Base-by-base conservation (phyloP, 1,139 yeast species). In the Candida albicans region DNA sequence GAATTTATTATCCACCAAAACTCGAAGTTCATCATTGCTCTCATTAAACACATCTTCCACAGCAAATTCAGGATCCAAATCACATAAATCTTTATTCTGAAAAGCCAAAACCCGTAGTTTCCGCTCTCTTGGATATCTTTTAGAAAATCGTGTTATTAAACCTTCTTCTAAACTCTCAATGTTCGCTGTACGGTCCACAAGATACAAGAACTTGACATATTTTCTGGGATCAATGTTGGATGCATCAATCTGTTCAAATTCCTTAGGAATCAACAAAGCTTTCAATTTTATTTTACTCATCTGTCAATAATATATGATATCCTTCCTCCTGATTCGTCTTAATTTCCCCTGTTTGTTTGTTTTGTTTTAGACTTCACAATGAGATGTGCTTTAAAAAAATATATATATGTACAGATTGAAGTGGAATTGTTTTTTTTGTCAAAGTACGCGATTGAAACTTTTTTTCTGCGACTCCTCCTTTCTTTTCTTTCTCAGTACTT, bases 21-120 rank as follows among this genome's bases (percentile, higher is more conserved):
- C 82, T 40, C 84, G 65, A 12, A 86, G 70, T 2, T 77, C 62
- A 49, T 79, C 83, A 35, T 79, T 81, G 25, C 72, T 67, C 28
- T 66, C 72, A 55, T 87, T 84, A 7, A 85, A 33, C 13, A 40
- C 82, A 52, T 84, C 88, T 8, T 74, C 74, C 0, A 82, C 83
- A 4, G 62, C 50, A 52, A 81, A 87, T 46, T 86, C 95, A 0
- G 90, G 89, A 59, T 87, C 95, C 51, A 87, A 65, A 58, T 87
- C 95, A 54, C 90, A 85, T 48, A 73, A 73, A 47, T 79, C 76
- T 27, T 64, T 61, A 58, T 87, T 91, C 56, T 86, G 93, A 8
- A 86, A 63, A 40, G 79, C 75, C 18, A 73, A 65, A 32, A 87
- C 77, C 4, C 67, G 68, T 12, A 85, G 58, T 0, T 74, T 70